A percentile compares a stretch with the other conserved stretches of the same genome.
These are phyloP conservation scores for Talaromyces nanjingensis DNA, from an alignment of 495 filamentous ascomycete genomes.

Conservation along the genomic window DNA sequence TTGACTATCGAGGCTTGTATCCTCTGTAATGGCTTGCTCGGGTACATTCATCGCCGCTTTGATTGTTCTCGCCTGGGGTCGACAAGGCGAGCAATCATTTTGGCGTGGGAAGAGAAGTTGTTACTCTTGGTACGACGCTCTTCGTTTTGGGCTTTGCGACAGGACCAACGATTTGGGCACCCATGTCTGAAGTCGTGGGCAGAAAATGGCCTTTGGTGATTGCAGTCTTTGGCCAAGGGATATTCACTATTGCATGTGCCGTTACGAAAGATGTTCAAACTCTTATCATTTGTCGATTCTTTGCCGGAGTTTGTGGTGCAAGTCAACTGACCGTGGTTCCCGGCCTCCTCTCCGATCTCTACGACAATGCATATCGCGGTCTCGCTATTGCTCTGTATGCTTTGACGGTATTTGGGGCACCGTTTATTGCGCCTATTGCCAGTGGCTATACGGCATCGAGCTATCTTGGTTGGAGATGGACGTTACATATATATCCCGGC, in stretches of 20 bases:
- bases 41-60: constrained; percentile 48
- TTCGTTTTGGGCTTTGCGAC: constrained; percentile 45
- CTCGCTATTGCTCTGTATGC: constrained; percentile 32
- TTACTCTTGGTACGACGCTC: constrained; percentile 41
- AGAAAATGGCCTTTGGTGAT: constrained; percentile 46
- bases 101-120: constrained; percentile 33
- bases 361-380: constrained; percentile 24
- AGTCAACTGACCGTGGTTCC: constrained; percentile 28
- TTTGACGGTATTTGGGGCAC: constrained; percentile 26
- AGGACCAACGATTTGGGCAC: constrained; percentile 47
- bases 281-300: constrained; percentile 30
- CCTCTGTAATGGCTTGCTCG: constrained; percentile 33
- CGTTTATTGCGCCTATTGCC: constrained; percentile 30
- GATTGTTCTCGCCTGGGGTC: constrained; percentile 41
- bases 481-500: constrained; percentile 36
- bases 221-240: constrained; percentile 34
- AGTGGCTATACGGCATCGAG: constrained; percentile 19
- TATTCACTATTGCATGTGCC: constrained; percentile 48
- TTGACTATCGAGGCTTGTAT: constrained; percentile 43
- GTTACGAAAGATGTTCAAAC: constrained; percentile 41
- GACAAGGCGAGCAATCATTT: constrained; percentile 32
- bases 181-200: constrained; percentile 45
- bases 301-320: constrained; percentile 29
- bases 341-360: constrained; percentile 32
- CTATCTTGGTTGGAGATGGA: constrained; percentile 43